Percentiles rank a stretch among this genome's conserved stretches.
phyloP scores from a whole-genome alignment of 345 rosid species.

The Pseudoturritis turrita region DNA sequence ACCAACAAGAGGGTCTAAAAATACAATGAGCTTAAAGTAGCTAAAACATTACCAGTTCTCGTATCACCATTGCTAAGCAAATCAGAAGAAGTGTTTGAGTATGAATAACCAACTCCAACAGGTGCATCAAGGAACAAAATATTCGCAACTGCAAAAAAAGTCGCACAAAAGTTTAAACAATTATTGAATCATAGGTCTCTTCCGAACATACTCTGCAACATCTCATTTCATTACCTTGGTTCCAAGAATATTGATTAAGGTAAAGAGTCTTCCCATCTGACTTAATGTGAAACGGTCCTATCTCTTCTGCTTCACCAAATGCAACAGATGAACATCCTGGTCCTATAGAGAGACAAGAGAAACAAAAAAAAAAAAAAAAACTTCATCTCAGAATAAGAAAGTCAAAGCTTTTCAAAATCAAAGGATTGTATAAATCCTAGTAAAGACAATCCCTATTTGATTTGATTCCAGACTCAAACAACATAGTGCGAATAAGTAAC shows the following conservation, averaged over 20 bases:
- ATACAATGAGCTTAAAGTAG: conserved; percentile 13
- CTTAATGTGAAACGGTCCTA: conserved; percentile 83
- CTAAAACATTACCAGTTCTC: conserved; percentile 54
- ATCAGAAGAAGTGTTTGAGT: conserved; percentile 80
- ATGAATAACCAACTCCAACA: conserved; percentile 90
- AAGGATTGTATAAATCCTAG: neutral
- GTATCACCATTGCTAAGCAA: conserved; percentile 45
- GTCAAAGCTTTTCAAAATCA: neutral
- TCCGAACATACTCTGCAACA: neutral
- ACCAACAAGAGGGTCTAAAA: neutral
- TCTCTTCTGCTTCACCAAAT: conserved; percentile 86
- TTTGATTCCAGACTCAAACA: neutral
- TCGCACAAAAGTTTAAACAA: neutral
- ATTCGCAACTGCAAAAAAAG: conserved; percentile 64
- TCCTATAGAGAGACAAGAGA: conserved; percentile 44
- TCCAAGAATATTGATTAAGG: conserved; percentile 88
- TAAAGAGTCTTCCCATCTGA: conserved; percentile 74
- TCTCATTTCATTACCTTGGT: conserved; percentile 49
- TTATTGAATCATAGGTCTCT: conserved; percentile 4
- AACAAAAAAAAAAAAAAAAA: neutral
- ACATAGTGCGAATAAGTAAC: neutral
- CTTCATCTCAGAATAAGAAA: neutral
- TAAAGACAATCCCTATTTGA: neutral
- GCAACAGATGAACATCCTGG: conserved; percentile 97
- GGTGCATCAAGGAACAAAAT: conserved; percentile 86